These are phyloP conservation scores for Verticillium isaacii DNA, from an alignment of 2,329 filamentous ascomycete species.

Conservation along the genomic window DNA sequence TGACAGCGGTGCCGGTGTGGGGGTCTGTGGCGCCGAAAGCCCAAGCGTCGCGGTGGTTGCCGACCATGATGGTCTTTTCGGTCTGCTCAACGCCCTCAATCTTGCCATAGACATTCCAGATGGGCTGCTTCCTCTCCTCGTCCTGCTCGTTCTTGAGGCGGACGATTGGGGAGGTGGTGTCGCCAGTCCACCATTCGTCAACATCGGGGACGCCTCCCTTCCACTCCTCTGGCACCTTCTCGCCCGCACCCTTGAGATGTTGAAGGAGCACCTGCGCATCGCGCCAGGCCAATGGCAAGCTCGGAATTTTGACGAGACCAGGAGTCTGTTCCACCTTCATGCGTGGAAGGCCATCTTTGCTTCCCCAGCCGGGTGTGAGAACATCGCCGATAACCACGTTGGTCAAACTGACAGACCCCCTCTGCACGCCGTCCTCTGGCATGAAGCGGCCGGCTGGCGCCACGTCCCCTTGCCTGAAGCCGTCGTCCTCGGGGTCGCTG, in stretches of 20 bases:
- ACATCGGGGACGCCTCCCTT: slow-evolving; percentile 71
- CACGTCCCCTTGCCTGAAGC: slow-evolving; percentile 66
- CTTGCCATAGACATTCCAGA: slow-evolving; percentile 87
- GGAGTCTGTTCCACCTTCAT: slow-evolving; percentile 65
- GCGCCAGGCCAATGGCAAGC: slow-evolving; percentile 82
- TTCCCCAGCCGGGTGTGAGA: slow-evolving; percentile 84
- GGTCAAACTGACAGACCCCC: slow-evolving; percentile 74
- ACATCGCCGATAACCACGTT: slow-evolving; percentile 86
- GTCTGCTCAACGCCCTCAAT: slow-evolving; percentile 81
- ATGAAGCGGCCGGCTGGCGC: slow-evolving; percentile 77
- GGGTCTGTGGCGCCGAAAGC: slow-evolving; percentile 83
- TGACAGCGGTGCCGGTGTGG: slow-evolving; percentile 81
- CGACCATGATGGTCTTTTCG: slow-evolving; percentile 80
- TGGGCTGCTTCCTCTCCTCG: slow-evolving; percentile 73
- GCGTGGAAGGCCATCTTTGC: slow-evolving; percentile 59
- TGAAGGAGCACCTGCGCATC: slow-evolving; percentile 79
- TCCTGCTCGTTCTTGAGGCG: slow-evolving; percentile 84
- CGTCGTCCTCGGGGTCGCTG: slow-evolving; percentile 82
- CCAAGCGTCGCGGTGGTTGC: slow-evolving; percentile 92
- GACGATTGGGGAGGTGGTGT: slow-evolving; percentile 67
- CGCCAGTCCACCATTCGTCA: slow-evolving; percentile 72
- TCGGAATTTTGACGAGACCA: slow-evolving; percentile 79
- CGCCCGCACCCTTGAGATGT: slow-evolving; percentile 69
- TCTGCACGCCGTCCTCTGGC: slow-evolving; percentile 76
- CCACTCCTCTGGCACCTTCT: slow-evolving; percentile 67